Evolutionary conservation across 2,329 filamentous ascomycete genomes (phyloP), one percentile per base, ranked within the genome.

Genomic region (Clarireedia paspali): DNA sequence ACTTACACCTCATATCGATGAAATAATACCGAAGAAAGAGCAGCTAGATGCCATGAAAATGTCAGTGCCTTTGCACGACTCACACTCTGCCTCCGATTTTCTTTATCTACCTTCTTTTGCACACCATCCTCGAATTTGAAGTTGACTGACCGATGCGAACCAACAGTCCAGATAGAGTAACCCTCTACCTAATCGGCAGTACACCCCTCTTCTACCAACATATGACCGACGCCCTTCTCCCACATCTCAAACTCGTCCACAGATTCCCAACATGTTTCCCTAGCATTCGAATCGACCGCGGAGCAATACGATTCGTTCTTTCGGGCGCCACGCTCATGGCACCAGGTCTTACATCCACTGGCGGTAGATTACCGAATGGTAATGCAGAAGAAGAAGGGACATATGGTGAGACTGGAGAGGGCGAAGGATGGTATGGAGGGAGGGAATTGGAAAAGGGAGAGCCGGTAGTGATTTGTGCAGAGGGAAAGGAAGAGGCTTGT

Each of bases 281-380:
- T 17, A 87, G 83, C 52, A 79, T 99, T 57, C 87, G 91, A 57
- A 95, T 97, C 71, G 94, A 99, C 72, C 84, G 94, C 50, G 94
- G 94, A 60, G 94, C 94, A 5, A 97, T 99, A 68, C 89, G 94
- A 59, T 99, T 99, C 74, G 92, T 99, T 26, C 82, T 99, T 1
- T 89, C 85, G 1, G 94, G 94, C 46, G 94, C 94, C 0, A 90
- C 92, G 14, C 84, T 99, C 60, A 99, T 99, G 94, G 92, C 91
- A 1, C 94, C 94, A 0, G 94, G 94, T 0, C 73, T 99, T 64
- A 99, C 94, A 27, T 90, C 84, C 20, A 73, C 84, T 0, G 94
- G 94, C 0, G 94, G 94, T 0, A 72, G 88, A 48, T 73, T 99
- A 66, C 94, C 94, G 63, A 70, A 40, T 56, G 63, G 64, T 7